Conservation (phyloP, 768 basidiomycete species). For the Phlebiopsis flavidoalba region DNA sequence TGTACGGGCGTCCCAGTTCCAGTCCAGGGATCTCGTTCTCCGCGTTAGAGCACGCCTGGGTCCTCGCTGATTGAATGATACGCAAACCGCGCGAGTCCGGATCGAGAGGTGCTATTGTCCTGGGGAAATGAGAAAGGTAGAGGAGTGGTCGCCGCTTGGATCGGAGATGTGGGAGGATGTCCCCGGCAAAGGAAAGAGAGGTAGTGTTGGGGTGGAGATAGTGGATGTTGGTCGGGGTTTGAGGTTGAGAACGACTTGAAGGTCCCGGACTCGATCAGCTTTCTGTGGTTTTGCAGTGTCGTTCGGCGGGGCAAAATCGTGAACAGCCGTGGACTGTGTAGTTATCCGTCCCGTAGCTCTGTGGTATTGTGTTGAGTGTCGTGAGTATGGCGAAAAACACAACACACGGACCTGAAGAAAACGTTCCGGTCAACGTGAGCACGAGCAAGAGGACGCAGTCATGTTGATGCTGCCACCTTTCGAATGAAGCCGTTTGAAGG, state of each 20-base stretch:
- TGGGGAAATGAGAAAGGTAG: slow-evolving; percentile 31
- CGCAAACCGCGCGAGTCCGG: slow-evolving; percentile 21
- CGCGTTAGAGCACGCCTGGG: slow-evolving; percentile 22
- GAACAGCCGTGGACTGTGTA: slow-evolving; percentile 46
- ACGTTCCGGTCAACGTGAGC: slow-evolving; percentile 40
- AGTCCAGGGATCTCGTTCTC: slow-evolving; percentile 23
- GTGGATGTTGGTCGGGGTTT: slow-evolving; percentile 29
- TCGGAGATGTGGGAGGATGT: slow-evolving; percentile 31
- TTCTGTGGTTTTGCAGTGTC: slow-evolving; percentile 12
- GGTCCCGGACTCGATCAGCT: slow-evolving; percentile 32
- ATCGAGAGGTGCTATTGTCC: slow-evolving; percentile 1
- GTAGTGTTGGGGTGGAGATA: slow-evolving; percentile 29
- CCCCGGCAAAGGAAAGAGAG: slow-evolving; percentile 33
- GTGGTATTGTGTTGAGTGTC: neutral
- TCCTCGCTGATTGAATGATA: slow-evolving; percentile 21
- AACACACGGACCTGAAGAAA: slow-evolving; percentile 22
- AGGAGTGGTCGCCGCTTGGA: slow-evolving; percentile 45
- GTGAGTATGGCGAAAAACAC: neutral
- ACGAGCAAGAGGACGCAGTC: slow-evolving; percentile 24
- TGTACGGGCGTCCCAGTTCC: slow-evolving; percentile 41
- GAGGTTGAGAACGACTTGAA: slow-evolving; percentile 31
- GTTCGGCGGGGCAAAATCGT: slow-evolving; percentile 35
- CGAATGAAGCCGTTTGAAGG: slow-evolving; percentile 41
- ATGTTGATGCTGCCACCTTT: slow-evolving; percentile 37
- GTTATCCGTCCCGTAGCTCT: slow-evolving; percentile 46